Evolutionary conservation across 805 yeast genomes (phyloP).

Genomic region (Candida maesae): DNA sequence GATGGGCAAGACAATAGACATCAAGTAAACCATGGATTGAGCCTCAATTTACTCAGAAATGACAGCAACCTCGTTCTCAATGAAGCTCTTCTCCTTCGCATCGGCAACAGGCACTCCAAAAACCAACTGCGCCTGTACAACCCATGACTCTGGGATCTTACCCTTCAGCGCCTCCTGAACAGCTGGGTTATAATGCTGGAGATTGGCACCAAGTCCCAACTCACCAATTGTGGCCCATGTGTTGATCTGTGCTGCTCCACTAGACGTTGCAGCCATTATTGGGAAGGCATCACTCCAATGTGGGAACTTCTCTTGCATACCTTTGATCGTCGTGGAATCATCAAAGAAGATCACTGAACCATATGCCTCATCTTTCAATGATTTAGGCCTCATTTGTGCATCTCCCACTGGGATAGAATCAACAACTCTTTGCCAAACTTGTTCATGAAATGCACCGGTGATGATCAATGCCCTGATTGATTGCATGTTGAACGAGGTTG

Average conservation of each 20-base stretch:
- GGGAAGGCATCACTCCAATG: conserved; percentile 43
- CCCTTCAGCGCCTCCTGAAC: conserved; percentile 39
- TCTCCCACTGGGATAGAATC: conserved; percentile 35
- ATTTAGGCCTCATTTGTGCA: conserved; percentile 39
- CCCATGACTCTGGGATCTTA: conserved; percentile 41
- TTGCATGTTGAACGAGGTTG: conserved; percentile 51
- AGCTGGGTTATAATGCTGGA: conserved; percentile 49
- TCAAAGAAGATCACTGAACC: conserved; percentile 50
- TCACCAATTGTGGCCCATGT: conserved; percentile 46
- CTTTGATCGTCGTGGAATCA: conserved; percentile 37
- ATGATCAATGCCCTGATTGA: conserved; percentile 44
- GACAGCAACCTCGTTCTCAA: conserved; percentile 40
- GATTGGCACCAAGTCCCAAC: conserved; percentile 45
- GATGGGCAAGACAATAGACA: no score
- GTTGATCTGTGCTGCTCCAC: conserved; percentile 47
- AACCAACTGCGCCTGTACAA: conserved; percentile 45
- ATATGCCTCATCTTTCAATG: conserved; percentile 42
- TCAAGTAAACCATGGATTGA: no score
- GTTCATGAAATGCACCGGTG: conserved; percentile 42
- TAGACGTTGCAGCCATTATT: conserved; percentile 43
- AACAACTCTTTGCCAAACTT: conserved; percentile 43
- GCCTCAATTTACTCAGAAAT: conserved; percentile 20
- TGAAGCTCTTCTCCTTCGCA: conserved; percentile 38
- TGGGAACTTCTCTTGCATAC: conserved; percentile 41
- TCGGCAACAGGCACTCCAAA: conserved; percentile 42